phyloP scores from a whole-genome alignment of 1,284 basidiomycete genomes.

The Pseudozyma flocculosa region DNA sequence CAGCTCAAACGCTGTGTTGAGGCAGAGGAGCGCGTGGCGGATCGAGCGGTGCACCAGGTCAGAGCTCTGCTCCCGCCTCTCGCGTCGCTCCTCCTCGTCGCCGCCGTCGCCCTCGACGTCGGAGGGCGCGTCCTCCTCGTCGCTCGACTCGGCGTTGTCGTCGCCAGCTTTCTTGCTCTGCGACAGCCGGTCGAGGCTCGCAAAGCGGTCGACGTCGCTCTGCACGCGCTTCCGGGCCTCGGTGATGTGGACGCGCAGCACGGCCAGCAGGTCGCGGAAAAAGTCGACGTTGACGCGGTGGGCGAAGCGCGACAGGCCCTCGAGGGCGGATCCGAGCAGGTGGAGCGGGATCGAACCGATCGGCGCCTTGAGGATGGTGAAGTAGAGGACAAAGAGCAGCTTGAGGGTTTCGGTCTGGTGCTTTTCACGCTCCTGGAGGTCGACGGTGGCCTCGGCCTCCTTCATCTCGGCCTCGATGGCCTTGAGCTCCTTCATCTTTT shows the following conservation, averaged over 20 bases:
- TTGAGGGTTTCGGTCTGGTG: constrained; percentile 98
- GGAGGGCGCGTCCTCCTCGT: constrained; percentile 6
- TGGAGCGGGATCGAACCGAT: constrained; percentile 66
- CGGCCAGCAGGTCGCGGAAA: constrained; percentile 89
- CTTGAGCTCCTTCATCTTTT: constrained; percentile 44
- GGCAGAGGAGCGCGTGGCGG: constrained; percentile 74
- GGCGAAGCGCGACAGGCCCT: constrained; percentile 88
- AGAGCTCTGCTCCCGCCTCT: constrained; percentile 7
- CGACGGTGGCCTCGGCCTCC: constrained; percentile 83
- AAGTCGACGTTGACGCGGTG: constrained; percentile 99
- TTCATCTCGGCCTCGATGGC: constrained; percentile 55
- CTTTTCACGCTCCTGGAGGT: constrained; percentile 81
- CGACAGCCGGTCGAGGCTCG: background rate
- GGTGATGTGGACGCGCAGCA: constrained; percentile 77
- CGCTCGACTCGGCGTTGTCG: constrained; percentile 5
- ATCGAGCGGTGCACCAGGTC: constrained; percentile 46
- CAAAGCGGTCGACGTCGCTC: background rate
- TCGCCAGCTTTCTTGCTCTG: background rate
- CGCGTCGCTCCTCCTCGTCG: background rate
- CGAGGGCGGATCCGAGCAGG: constrained; percentile 81
- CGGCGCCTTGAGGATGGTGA: constrained; percentile 88
- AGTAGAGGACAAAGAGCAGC: constrained; percentile 95
- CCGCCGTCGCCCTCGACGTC: constrained; percentile 3
- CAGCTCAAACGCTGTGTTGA: constrained; percentile 93
- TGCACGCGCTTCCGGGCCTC: constrained; percentile 53